Conservation (phyloP, 2,329 filamentous ascomycete species). For the Curvularia verruculosa region DNA sequence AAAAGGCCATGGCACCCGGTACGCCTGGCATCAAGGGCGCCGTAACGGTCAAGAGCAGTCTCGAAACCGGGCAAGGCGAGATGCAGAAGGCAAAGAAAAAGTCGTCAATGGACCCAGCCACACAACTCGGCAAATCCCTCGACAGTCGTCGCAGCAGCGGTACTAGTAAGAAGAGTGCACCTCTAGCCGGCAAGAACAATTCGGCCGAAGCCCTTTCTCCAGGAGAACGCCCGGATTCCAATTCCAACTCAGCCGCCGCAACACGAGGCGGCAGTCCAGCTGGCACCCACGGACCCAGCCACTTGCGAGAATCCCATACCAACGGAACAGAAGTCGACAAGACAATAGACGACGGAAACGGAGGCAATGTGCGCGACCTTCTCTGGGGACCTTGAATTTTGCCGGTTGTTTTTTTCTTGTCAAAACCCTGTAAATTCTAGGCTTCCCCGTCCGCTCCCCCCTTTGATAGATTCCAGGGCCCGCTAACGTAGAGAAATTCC, state of each 20-base stretch:
- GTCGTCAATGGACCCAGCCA: conserved; percentile 55
- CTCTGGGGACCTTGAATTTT: conserved; percentile 53
- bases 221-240: conserved; percentile 31
- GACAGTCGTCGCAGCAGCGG: conserved; percentile 91
- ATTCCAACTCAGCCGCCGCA: conserved; percentile 37
- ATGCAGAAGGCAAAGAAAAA: conserved; percentile 54
- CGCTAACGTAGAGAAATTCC: too few species aligned
- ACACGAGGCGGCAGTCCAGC: conserved; percentile 43
- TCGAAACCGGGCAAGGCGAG: conserved; percentile 82
- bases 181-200: conserved; percentile 33
- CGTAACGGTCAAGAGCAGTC: conserved; percentile 86
- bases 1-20: conserved; percentile 86
- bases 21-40: conserved; percentile 85
- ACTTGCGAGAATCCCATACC: conserved; percentile 42
- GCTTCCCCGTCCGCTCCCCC: conserved; percentile 28
- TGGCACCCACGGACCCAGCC: conserved; percentile 40
- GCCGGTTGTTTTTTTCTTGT: too few species aligned
- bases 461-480: too few species aligned
- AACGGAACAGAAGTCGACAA: conserved; percentile 28
- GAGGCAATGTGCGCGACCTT: conserved; percentile 52
- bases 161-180: conserved; percentile 77
- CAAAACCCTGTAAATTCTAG: conserved; percentile 43
- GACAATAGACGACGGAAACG: conserved; percentile 42
- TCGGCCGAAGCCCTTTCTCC: conserved; percentile 36
- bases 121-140: conserved; percentile 75